Evolutionary conservation across 345 rosid species (phyloP), one percentile per base, ranked within the genome.

Genomic region (Boechera stricta): DNA sequence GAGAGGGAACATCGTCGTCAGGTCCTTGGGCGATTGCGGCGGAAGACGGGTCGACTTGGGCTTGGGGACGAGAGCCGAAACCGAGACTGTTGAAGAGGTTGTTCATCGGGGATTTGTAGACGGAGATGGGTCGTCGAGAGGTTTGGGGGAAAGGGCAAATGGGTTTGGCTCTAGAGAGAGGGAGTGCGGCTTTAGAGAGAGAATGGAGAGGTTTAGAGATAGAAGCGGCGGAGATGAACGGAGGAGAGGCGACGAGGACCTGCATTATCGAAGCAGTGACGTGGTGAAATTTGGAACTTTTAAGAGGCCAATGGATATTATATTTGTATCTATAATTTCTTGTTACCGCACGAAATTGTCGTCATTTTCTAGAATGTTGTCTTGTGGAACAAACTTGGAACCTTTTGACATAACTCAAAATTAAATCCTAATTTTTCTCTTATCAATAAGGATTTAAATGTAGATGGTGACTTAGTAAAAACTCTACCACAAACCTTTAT

Each of bases 171-270:
- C 45, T 62, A 0, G 82, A 68, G 2, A 79, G 53, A 67, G 65
- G 24, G 8, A 79, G 71, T 2, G 74, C 59, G 5, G 75, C 28
- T 61, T 73, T 79, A 6, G 82, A 62, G 56, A 79, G 47, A 28
- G 74, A 52, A 5, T 0, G 51, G 52, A 72, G 58, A 52, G 82
- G 71, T 61, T 53, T 67, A 13, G 78, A 61, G 53, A 79, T 66
- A 68, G 75, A 68, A 0, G 47, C 78, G 53, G 78, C 74, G 82
- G 82, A 73, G 72, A 82, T 89, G 6, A 90, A 84, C 39, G 84
- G 88, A 47, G 85, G 87, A 26, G 95, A 86, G 69, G 89, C 93
- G 1, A 81, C 83, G 26, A 97, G 90, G 10, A 88, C 88, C 7
- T 86, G 97, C 86, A 85, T 92, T 69, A 85, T 87, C 90, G 3